These are phyloP conservation scores for Fusarium nematophilum DNA, from an alignment of 2,329 filamentous ascomycete species.

Conservation along the genomic window DNA sequence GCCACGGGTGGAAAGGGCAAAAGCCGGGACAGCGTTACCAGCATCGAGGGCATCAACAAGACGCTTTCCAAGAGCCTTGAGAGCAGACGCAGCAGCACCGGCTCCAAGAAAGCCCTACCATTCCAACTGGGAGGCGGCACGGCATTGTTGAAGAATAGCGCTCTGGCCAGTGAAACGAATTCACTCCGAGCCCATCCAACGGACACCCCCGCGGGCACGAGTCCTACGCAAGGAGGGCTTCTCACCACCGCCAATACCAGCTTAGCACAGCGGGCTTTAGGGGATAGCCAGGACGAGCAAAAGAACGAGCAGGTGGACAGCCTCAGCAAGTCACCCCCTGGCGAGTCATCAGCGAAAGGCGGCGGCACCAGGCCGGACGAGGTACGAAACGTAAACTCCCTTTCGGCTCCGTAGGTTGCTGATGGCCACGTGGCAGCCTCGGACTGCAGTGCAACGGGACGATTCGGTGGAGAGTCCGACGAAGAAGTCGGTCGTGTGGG, in stretches of 20 bases:
- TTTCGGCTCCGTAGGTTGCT: constrained; percentile 60
- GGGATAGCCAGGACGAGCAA: constrained; percentile 23
- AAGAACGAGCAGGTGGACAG: constrained; percentile 32
- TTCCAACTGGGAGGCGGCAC: constrained; percentile 59
- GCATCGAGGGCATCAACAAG: constrained; percentile 79
- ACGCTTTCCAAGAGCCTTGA: constrained; percentile 89
- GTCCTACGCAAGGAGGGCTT: constrained; percentile 53
- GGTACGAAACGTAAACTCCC: constrained; percentile 66
- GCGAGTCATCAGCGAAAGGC: constrained; percentile 41
- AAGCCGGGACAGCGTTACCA: constrained; percentile 60
- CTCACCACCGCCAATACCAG: constrained; percentile 39
- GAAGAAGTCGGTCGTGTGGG: constrained; percentile 70
- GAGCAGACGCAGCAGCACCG: constrained; percentile 88
- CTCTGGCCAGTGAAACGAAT: constrained; percentile 68
- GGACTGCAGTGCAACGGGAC: constrained; percentile 51
- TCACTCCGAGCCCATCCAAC: constrained; percentile 63
- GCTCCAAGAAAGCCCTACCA: constrained; percentile 80
- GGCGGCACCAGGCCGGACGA: constrained; percentile 51
- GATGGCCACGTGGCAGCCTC: constrained; percentile 45
- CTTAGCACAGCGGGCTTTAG: constrained; percentile 18
- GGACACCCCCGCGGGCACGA: constrained; percentile 54
- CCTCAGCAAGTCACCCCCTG: constrained; percentile 39
- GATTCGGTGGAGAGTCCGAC: constrained; percentile 52
- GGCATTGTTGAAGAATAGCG: constrained; percentile 60
- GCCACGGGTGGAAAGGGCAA: constrained; percentile 58